Conservation (phyloP, 495 filamentous ascomycete species). For the Collariella sp. region DNA sequence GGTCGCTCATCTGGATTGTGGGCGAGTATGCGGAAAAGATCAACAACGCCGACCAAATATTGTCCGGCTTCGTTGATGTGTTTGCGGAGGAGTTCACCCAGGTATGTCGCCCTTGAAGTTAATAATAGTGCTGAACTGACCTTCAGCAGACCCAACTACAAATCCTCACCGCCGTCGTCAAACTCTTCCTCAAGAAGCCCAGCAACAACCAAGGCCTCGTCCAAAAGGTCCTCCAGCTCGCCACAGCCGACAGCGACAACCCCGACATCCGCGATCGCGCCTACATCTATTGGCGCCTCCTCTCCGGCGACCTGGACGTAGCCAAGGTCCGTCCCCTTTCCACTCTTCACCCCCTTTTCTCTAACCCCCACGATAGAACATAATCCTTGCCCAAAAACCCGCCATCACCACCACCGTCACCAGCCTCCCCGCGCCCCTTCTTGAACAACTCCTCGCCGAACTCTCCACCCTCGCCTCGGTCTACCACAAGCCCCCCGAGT, state of each 20-base stretch:
- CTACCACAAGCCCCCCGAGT: constrained; percentile 97
- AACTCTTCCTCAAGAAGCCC: constrained; percentile 93
- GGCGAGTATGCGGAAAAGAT: constrained; percentile 99
- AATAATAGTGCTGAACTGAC: neutral
- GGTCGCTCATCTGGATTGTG: constrained; percentile 95
- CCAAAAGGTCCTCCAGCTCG: constrained; percentile 83
- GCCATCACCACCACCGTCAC: constrained; percentile 89
- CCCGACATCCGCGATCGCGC: constrained; percentile 94
- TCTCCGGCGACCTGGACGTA: constrained; percentile 85
- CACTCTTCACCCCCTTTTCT: neutral
- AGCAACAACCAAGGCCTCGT: constrained; percentile 81
- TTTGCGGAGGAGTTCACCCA: constrained; percentile 92
- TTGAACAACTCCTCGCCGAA: constrained; percentile 79
- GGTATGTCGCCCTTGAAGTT: constrained; percentile 2
- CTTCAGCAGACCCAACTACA: constrained; percentile 71
- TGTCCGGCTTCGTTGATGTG: constrained; percentile 88
- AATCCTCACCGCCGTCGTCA: constrained; percentile 92
- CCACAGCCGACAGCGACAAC: constrained; percentile 92
- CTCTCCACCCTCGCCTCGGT: constrained; percentile 95
- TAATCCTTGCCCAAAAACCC: constrained; percentile 90
- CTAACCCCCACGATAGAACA: constrained; percentile 46
- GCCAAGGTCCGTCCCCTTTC: constrained; percentile 52
- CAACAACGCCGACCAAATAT: constrained; percentile 83
- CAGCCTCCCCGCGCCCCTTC: constrained; percentile 69
- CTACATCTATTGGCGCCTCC: constrained; percentile 95